Conservation (phyloP, 2,329 filamentous ascomycete genomes). For the Pleurostoma richardsiae region DNA sequence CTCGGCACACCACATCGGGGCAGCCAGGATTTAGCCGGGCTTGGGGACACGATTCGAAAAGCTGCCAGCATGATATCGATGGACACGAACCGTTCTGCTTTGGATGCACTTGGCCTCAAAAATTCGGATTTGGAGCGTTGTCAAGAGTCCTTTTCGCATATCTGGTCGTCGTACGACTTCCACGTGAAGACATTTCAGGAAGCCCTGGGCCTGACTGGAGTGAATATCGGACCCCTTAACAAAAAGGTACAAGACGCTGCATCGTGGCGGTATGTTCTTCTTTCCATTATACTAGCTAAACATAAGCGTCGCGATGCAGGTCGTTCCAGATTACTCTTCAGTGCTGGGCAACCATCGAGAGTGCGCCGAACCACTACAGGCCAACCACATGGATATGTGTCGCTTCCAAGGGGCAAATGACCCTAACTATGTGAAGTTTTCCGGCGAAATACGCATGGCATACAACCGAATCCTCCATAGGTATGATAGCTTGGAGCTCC, state of each 20-base stretch:
- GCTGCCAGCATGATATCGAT: slow-evolving; percentile 3
- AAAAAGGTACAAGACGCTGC: neutral
- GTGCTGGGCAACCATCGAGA: slow-evolving; percentile 5
- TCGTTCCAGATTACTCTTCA: slow-evolving; percentile 8
- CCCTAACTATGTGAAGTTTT: slow-evolving; percentile 3
- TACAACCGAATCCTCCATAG: neutral
- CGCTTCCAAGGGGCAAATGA: slow-evolving; percentile 1
- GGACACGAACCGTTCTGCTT: slow-evolving; percentile 3
- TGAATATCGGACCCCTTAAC: neutral
- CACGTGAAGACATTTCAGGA: slow-evolving; percentile 10
- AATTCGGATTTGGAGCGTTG: slow-evolving; percentile 7
- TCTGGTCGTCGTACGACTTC: slow-evolving; percentile 6
- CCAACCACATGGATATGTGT: slow-evolving; percentile 7
- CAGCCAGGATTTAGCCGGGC: neutral
- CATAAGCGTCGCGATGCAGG: neutral
- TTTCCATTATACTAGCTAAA: too few species aligned
- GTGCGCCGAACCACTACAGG: slow-evolving; percentile 5
- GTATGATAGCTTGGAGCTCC: too few species aligned
- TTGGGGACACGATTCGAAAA: slow-evolving; percentile 3
- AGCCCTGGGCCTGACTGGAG: slow-evolving; percentile 2
- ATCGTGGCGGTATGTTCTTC: too few species aligned
- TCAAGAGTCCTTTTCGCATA: slow-evolving; percentile 6
- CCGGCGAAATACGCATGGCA: neutral
- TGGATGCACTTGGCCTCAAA: slow-evolving; percentile 1
- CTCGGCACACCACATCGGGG: slow-evolving; percentile 9